Evolutionary conservation across 768 basidiomycete species (phyloP), one percentile per base, ranked within the genome.

Genomic region (Agrocybe pediades): DNA sequence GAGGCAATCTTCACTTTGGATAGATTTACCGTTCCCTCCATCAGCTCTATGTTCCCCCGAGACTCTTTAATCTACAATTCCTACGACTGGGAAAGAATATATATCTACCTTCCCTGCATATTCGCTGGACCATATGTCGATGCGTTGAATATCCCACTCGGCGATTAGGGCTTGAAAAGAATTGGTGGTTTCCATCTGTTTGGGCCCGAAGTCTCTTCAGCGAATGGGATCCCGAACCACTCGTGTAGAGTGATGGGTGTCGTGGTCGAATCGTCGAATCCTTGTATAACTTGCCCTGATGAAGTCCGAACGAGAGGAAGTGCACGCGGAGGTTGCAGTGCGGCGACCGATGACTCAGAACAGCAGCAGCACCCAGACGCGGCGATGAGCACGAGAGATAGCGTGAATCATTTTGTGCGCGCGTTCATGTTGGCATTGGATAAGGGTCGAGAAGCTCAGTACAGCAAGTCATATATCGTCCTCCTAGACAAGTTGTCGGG

Each of bases 1-100:
- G 11, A 78, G 64, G 53, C 75, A 79, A 54, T 76, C 76, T 65
- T 68, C 63, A 46, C 67, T 68, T 40, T 76, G 77, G 15, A 75
- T 62, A 11, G 61, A 57, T 0, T 67, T 71, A 13, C 68, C 69
- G 51, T 67, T 69, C 5, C 70, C 70, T 16, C 70, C 69, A 54
- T 69, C 63, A 6, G 62, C 65, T 33, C 68, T 69, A 51, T 45
- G 47, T 15, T 3, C 45, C 40, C 13, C 20, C 11, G 44, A n/a
- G n/a, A n/a, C n/a, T n/a, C n/a, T n/a, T n/a, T n/a, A n/a, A n/a
- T n/a, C n/a, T n/a, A n/a, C n/a, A n/a, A n/a, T n/a, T n/a, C n/a
- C n/a, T n/a, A n/a, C n/a, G n/a, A 21, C n/a, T n/a, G 13, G 23
- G 24, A 24, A 19, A 8, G 8, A 20, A 21, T 20, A 16, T 46